These are phyloP conservation scores for Kockovaella imperatae DNA, from an alignment of 768 basidiomycete genomes.

Conservation along the genomic window DNA sequence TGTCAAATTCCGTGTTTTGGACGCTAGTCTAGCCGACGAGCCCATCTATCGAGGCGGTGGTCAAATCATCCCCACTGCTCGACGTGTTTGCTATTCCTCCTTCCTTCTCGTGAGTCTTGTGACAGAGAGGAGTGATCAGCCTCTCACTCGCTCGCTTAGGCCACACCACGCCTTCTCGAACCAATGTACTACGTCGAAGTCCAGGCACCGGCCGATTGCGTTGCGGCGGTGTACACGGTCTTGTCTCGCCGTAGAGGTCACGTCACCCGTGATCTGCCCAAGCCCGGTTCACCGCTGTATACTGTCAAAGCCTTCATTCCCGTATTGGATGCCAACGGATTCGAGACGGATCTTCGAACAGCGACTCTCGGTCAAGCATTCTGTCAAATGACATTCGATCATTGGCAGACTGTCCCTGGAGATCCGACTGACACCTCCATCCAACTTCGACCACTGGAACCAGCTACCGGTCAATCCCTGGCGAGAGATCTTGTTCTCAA, in stretches of 20 bases:
- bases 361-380: constrained; percentile 99
- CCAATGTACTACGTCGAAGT: constrained; percentile 98
- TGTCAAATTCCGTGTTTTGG: constrained; percentile 93
- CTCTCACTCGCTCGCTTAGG: constrained; percentile 50
- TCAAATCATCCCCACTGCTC: constrained; percentile 97
- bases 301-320: constrained; percentile 98
- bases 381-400: constrained; percentile 93
- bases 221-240: constrained; percentile 96
- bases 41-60: constrained; percentile 97
- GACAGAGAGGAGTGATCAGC: neutral
- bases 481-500: constrained; percentile 93
- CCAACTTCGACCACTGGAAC: constrained; percentile 90
- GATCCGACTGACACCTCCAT: constrained; percentile 97
- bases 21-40: constrained; percentile 84
- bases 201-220: constrained; percentile 97
- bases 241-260: constrained; percentile 98
- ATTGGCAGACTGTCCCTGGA: constrained; percentile 98
- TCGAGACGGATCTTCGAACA: constrained; percentile 94
- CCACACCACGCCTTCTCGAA: constrained; percentile 90
- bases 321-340: constrained; percentile 96
- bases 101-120: constrained; percentile 77
- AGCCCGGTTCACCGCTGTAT: constrained; percentile 94
- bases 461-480: constrained; percentile 89
- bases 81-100: constrained; percentile 96
- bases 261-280: constrained; percentile 95